Conservation (phyloP, 2,329 filamentous ascomycete genomes). For the Sclerotinia trifoliorum region DNA sequence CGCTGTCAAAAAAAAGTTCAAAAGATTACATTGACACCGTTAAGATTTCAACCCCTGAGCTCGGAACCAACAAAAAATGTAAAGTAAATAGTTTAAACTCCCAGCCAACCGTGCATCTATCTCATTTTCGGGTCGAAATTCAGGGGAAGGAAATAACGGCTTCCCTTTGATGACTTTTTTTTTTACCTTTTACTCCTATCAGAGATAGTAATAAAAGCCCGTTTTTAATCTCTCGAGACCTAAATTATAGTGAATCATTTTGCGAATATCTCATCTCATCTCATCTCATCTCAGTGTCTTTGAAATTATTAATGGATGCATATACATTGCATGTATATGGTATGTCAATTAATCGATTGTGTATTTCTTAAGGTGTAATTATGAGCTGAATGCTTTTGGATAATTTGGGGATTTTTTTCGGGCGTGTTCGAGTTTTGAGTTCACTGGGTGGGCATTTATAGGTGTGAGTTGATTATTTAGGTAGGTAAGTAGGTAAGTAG, state of each 20-base stretch:
- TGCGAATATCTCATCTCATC: not conserved
- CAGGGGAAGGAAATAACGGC: slow-evolving; percentile 1
- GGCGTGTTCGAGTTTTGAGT: too few species aligned
- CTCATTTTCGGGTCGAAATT: not conserved
- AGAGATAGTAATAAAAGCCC: not conserved
- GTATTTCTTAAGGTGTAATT: too few species aligned
- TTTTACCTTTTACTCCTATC: not conserved
- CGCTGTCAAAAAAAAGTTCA: slow-evolving; percentile 2
- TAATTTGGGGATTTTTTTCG: too few species aligned
- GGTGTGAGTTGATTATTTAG: too few species aligned
- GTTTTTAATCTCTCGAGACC: not conserved
- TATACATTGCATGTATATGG: too few species aligned
- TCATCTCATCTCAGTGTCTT: not conserved
- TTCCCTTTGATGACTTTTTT: too few species aligned
- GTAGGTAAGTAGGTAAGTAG: too few species aligned
- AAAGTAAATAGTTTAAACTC: slow-evolving; percentile 3
- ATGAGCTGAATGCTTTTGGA: too few species aligned
- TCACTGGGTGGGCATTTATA: too few species aligned
- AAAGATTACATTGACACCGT: not conserved
- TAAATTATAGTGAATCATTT: not conserved
- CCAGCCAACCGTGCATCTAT: not conserved
- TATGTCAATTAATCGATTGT: too few species aligned
- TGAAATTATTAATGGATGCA: not conserved
- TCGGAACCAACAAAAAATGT: not conserved
- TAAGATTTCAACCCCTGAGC: not conserved